These are phyloP conservation scores for Rhizopogon vinicolor DNA, from an alignment of 768 basidiomycete species.

Conservation along the genomic window DNA sequence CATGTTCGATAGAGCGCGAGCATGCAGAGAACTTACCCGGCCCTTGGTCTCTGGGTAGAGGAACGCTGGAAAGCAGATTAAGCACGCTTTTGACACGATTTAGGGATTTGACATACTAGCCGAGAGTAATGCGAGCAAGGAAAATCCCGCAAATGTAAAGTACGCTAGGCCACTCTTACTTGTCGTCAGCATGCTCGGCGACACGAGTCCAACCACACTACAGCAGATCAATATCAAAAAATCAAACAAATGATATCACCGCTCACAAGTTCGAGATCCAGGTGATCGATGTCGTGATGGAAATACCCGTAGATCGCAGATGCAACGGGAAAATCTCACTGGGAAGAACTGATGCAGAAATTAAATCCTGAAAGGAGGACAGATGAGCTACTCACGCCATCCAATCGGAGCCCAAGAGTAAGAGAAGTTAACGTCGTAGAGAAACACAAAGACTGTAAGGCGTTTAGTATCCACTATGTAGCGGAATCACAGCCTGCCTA, in stretches of 20 bases:
- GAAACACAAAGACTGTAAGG: conserved; percentile 31
- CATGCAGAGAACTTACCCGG: conserved; percentile 17
- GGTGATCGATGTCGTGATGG: conserved; percentile 35
- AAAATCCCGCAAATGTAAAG: conserved; percentile 23
- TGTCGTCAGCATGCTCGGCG: conserved; percentile 20
- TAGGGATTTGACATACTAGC: conserved; percentile 14
- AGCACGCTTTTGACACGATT: not conserved
- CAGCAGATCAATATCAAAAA: not conserved
- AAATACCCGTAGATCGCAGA: conserved; percentile 36
- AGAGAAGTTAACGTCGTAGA: conserved; percentile 33
- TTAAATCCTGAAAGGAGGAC: conserved; percentile 1
- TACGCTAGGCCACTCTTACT: conserved; percentile 21
- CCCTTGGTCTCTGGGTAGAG: conserved; percentile 29
- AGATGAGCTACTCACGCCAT: conserved; percentile 13
- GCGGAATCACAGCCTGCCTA: conserved; percentile 16
- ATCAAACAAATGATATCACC: not conserved
- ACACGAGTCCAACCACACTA: conserved; percentile 24
- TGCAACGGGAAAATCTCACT: conserved; percentile 39
- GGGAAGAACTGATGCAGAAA: conserved; percentile 27
- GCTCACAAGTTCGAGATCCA: conserved; percentile 36
- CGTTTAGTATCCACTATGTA: conserved; percentile 9
- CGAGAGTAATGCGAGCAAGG: conserved; percentile 23
- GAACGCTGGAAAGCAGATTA: conserved; percentile 8
- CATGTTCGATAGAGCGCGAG: too few relatives aligned
- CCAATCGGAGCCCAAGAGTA: conserved; percentile 30